phyloP scores from a whole-genome alignment of 192 early-diverging fungal species.

The Entomortierella chlamydospora region DNA sequence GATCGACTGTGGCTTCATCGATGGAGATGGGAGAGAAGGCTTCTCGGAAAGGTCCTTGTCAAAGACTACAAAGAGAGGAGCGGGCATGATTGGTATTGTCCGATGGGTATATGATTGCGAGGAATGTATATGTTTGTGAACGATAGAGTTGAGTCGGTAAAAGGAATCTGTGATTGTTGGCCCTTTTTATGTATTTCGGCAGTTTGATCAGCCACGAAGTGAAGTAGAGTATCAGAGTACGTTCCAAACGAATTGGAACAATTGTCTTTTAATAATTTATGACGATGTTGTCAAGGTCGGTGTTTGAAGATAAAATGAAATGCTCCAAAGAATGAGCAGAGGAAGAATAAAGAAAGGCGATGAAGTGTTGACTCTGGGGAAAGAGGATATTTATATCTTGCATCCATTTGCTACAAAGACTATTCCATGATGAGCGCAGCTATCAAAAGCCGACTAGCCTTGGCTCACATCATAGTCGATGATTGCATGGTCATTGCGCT shows the following conservation, averaged over 20 bases:
- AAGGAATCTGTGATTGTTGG: background rate
- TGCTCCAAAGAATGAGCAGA: no score
- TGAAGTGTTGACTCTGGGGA: no score
- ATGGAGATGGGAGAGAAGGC: constrained; percentile 27
- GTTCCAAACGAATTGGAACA: no score
- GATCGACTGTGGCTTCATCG: constrained; percentile 37
- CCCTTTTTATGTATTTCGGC: no score
- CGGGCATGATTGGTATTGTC: background rate
- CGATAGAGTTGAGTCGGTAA: background rate
- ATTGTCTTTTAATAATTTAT: no score
- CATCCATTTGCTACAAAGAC: background rate
- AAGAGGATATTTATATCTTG: no score
- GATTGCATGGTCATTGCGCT: background rate
- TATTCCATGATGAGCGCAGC: constrained; percentile 5
- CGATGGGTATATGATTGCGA: background rate
- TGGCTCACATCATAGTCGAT: constrained; percentile 10
- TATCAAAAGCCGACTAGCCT: background rate
- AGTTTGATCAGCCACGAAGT: no score
- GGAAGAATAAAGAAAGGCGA: no score
- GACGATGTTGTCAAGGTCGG: no score
- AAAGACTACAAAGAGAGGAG: constrained; percentile 35
- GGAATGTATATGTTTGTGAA: background rate
- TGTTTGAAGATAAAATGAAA: no score
- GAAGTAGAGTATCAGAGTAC: no score
- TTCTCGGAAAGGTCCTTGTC: constrained; percentile 34